phyloP scores from a whole-genome alignment of 129 eudicot genomes.

The Tagetes patula region DNA sequence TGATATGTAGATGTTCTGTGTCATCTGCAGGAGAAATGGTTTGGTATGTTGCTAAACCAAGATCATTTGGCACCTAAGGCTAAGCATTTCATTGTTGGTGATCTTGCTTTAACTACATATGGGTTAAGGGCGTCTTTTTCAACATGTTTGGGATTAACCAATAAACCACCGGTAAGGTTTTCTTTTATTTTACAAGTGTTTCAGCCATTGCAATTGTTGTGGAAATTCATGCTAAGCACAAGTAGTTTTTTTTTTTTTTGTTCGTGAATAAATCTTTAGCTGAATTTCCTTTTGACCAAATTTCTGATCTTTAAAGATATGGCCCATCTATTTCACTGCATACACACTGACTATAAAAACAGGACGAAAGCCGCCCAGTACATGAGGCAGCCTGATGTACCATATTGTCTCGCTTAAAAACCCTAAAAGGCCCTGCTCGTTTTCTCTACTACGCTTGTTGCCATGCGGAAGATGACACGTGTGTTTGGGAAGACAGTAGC shows the following conservation, averaged over 20 bases:
- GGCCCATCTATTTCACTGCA: neutral
- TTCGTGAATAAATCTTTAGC: neutral
- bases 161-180: slow-evolving; percentile 18
- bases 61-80: slow-evolving; percentile 12
- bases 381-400: neutral
- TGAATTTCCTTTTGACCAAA: neutral
- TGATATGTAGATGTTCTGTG: slow-evolving; percentile 18
- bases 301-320: neutral
- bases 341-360: neutral
- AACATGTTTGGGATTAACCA: slow-evolving; percentile 13
- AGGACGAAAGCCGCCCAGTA: neutral
- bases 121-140: slow-evolving; percentile 20
- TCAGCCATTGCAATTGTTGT: neutral
- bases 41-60: neutral
- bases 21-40: slow-evolving; percentile 29
- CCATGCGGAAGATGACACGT: neutral
- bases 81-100: neutral
- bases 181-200: neutral
- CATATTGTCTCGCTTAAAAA: too few relatives aligned
- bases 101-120: slow-evolving; percentile 3
- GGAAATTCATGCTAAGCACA: too few relatives aligned
- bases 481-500: neutral
- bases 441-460: too few relatives aligned
- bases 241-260: too few relatives aligned
- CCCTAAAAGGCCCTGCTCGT: too few relatives aligned